Evolutionary conservation across 352 stramenopile genomes (phyloP).

Genomic region (Globisporangium cederbergense): DNA sequence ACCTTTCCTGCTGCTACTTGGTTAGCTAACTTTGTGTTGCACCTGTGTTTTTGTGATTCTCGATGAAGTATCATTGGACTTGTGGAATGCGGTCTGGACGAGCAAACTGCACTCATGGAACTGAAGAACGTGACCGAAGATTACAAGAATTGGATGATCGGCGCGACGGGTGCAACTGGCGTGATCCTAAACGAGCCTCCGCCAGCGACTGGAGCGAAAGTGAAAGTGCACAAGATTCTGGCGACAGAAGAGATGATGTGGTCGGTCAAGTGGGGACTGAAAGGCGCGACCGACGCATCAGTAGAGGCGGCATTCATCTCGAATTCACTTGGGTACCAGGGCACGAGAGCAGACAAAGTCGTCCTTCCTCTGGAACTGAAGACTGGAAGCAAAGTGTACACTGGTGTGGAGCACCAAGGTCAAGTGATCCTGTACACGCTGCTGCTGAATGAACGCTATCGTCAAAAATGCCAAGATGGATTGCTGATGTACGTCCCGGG

Average conservation of each 20-base stretch:
- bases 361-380: conserved; percentile 86
- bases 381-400: conserved; percentile 74
- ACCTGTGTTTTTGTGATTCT: not conserved
- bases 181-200: conserved; percentile 38
- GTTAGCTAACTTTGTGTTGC: conserved; percentile 1
- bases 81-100: conserved; percentile 59
- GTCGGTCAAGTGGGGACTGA: conserved; percentile 82
- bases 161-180: not conserved
- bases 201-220: conserved; percentile 19
- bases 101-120: conserved; percentile 54
- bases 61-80: conserved; percentile 54
- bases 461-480: conserved; percentile 47
- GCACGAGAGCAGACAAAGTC: conserved; percentile 9
- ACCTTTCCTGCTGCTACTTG: conserved; percentile 1
- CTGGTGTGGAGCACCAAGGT: conserved; percentile 54
- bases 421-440: conserved; percentile 91
- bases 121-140: conserved; percentile 52
- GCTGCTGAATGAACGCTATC: conserved; percentile 78
- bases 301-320: conserved; percentile 42
- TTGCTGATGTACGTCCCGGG: conserved; percentile 71
- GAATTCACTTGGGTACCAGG: not conserved
- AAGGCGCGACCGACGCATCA: conserved; percentile 73
- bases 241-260: conserved; percentile 85
- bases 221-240: conserved; percentile 45
- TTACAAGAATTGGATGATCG: conserved; percentile 46